Evolutionary conservation across 2,329 filamentous ascomycete species (phyloP).

Genomic region (Penicillium vulpinum): DNA sequence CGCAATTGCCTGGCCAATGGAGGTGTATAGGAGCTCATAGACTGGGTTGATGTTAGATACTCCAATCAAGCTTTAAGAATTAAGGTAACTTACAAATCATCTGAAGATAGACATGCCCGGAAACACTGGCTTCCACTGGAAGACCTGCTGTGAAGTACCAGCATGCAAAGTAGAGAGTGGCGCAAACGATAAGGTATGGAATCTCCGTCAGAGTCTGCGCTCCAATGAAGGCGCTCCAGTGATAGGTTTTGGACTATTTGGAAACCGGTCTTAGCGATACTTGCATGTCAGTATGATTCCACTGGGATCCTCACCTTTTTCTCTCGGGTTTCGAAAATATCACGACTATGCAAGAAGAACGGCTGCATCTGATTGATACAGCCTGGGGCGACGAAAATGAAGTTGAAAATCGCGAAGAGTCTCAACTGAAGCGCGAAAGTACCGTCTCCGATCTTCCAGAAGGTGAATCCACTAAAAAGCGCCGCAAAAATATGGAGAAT

Average conservation of each 20-base stretch:
- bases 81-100: conserved; percentile 36
- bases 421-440: conserved; percentile 55
- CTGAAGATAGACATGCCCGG: conserved; percentile 42
- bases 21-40: conserved; percentile 47
- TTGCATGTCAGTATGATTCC: not conserved
- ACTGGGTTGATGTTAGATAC: conserved; percentile 26
- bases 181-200: conserved; percentile 49
- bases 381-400: conserved; percentile 62
- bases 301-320: conserved; percentile 46
- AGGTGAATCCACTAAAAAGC: conserved; percentile 63
- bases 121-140: conserved; percentile 31
- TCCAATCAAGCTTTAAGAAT: rapidly evolving
- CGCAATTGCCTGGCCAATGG: conserved; percentile 52
- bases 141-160: conserved; percentile 62
- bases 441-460: conserved; percentile 59
- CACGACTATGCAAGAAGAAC: conserved; percentile 57
- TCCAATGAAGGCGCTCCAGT: conserved; percentile 60
- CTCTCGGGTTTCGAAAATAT: conserved; percentile 61
- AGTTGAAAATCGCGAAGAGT: conserved; percentile 63
- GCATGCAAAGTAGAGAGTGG: conserved; percentile 50
- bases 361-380: conserved; percentile 61
- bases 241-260: conserved; percentile 56
- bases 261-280: not conserved
- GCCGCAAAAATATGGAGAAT: conserved; percentile 56
- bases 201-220: conserved; percentile 53